phyloP scores from a whole-genome alignment of 139 green algal genomes.

The Chlamydomonas sp. region DNA sequence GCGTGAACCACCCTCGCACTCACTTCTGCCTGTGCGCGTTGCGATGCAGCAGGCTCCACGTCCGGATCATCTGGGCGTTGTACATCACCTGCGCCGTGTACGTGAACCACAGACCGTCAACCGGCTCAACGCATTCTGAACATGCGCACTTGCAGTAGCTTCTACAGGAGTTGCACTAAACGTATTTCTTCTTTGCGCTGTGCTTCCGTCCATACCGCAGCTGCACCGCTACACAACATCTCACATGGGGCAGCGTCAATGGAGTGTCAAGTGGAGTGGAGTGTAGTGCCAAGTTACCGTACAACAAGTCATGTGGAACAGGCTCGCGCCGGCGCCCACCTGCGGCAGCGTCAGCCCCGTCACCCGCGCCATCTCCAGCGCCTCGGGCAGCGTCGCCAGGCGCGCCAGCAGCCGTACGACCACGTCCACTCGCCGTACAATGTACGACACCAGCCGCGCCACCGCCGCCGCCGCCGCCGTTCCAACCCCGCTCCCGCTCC shows the following conservation, averaged over 20 bases:
- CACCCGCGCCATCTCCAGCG: conserved; percentile 82
- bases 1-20: not conserved
- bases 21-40: conserved; percentile 56
- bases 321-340: conserved; percentile 34
- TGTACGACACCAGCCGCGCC: conserved; percentile 17
- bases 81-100: conserved; percentile 65
- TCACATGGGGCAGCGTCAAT: too few species aligned
- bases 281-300: too few species aligned
- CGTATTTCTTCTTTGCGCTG: too few species aligned
- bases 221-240: too few species aligned
- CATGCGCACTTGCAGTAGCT: too few species aligned
- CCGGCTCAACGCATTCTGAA: not conserved
- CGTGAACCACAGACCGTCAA: not conserved
- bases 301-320: too few species aligned
- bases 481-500: not conserved
- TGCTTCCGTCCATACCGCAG: too few species aligned
- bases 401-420: conserved; percentile 64
- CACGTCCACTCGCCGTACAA: conserved; percentile 42
- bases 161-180: too few species aligned
- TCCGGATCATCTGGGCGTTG: conserved; percentile 85
- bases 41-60: conserved; percentile 75
- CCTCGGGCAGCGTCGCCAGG: conserved; percentile 79
- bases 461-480: not conserved
- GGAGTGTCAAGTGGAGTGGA: too few species aligned
- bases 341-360: conserved; percentile 81